phyloP scores from a whole-genome alignment of 148 eudicot genomes.

The Drosera capensis region DNA sequence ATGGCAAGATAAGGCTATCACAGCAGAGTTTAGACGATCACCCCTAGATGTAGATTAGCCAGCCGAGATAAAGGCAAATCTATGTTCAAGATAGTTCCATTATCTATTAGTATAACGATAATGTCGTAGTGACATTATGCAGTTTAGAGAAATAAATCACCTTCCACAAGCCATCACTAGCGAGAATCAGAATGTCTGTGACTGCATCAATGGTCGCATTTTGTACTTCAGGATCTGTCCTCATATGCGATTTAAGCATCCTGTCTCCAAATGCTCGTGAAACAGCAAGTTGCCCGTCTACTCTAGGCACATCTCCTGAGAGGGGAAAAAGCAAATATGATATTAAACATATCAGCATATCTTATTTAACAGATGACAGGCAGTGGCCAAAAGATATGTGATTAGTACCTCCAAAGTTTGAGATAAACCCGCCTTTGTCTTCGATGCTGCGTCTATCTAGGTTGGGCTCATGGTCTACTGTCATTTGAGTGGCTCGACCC shows the following conservation, averaged over 20 bases:
- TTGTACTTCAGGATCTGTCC: conserved; percentile 52
- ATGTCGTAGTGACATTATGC: too few relatives aligned
- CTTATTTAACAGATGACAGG: not conserved
- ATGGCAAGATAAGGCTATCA: too few relatives aligned
- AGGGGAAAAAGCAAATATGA: too few relatives aligned
- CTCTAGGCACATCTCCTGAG: conserved; percentile 65
- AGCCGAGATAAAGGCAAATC: too few relatives aligned
- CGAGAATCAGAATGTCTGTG: conserved; percentile 42
- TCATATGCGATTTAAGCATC: conserved; percentile 49
- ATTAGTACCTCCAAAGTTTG: conserved; percentile 40
- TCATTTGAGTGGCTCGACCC: conserved; percentile 40
- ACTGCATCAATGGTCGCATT: conserved; percentile 15
- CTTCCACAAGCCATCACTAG: conserved; percentile 82
- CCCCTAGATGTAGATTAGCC: too few relatives aligned
- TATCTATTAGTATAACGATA: too few relatives aligned
- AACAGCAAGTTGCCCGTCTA: conserved; percentile 66
- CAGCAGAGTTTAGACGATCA: too few relatives aligned
- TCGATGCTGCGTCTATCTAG: conserved; percentile 33
- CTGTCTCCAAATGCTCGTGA: conserved; percentile 78
- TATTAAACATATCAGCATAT: not conserved
- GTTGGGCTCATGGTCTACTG: conserved; percentile 45
- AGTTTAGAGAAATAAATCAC: conserved; percentile 18
- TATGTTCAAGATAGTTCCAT: too few relatives aligned
- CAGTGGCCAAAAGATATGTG: not conserved
- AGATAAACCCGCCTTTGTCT: conserved; percentile 46